Percentiles rank a stretch among this genome's conserved stretches.
Evolutionary conservation across 2,329 filamentous ascomycete genomes (phyloP).

Genomic region (Fusarium pseudoanthophilum): DNA sequence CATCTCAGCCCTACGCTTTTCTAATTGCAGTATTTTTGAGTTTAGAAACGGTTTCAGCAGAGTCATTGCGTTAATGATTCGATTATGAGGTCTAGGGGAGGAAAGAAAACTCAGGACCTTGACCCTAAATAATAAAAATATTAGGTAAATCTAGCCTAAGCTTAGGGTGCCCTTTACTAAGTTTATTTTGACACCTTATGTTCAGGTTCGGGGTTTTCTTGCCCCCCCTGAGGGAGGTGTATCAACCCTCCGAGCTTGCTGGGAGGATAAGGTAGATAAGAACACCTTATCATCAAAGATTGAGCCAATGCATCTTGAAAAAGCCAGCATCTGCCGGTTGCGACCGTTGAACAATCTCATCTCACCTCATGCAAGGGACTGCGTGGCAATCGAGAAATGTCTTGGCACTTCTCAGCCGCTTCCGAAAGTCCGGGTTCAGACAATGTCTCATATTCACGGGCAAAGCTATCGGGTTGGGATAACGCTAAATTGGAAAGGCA

Average conservation of each 20-base stretch:
- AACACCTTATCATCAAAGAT: background rate
- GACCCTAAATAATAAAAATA: no score
- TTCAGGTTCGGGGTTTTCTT: no score
- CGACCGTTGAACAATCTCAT: constrained; percentile 11
- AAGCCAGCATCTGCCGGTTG: background rate
- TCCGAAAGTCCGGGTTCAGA: background rate
- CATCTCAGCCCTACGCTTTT: constrained; percentile 20
- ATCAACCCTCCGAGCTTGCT: background rate
- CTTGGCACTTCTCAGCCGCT: constrained; percentile 17
- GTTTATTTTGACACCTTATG: no score
- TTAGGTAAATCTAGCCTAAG: no score
- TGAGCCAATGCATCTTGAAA: background rate
- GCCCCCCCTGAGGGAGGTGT: background rate
- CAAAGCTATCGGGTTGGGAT: background rate
- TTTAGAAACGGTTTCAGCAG: background rate
- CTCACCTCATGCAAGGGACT: background rate
- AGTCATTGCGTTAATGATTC: background rate
- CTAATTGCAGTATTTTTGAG: constrained; percentile 4
- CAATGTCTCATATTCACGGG: background rate
- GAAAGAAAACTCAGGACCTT: no score
- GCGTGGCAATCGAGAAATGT: background rate
- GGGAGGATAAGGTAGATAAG: background rate
- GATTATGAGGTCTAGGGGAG: background rate
- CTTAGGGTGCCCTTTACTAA: no score
- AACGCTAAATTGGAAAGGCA: background rate